Evolutionary conservation across 1,139 yeast genomes (phyloP), one percentile per base, ranked within the genome.

Genomic region (Sugiyamaella novakii): DNA sequence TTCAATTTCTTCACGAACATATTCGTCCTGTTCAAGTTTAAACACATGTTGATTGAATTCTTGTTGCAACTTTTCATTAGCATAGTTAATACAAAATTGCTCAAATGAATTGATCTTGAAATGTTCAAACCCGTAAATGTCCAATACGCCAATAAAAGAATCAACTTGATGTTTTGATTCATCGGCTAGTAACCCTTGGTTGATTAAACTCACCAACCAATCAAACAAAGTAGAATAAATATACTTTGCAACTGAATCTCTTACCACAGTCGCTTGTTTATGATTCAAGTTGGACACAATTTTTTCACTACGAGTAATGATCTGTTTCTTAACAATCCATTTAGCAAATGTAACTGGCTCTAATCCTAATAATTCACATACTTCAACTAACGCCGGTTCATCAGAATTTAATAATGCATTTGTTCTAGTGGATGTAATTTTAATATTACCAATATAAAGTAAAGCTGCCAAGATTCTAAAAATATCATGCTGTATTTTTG

Each of bases 21-120:
- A 92, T 65, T 92, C 97, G 65, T 91, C 97, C 73, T 92, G 98
- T 66, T 92, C 98, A 55, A 92, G 78, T 67, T 91, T 92, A 77
- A 92, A 92, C 43, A 92, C 98, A 65, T 92, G 98, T 69, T 91
- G 98, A 64, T 91, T 92, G 69, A 92, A 92, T 67, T 91, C 98
- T 70, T 92, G 98, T 70, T 92, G 98, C 60, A 92, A 77, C 70
- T 92, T 92, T 72, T 92, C 98, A 69, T 92, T 92, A 45, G 98
- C 98, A 68, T 92, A 92, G 67, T 92, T 92, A 71, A 92, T 92
- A 72, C 98, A 92, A 70, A 92, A 91, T 67, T 92, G 98, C 71
- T 92, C 98, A 62, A 92, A 92, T 5, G 97, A 89, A 69, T 92
- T 92, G 62, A 79, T 83, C 62, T 88, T 91, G 67, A 92, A 92